phyloP scores from a whole-genome alignment of 352 stramenopile species.

The Phytopythium oedochilum region DNA sequence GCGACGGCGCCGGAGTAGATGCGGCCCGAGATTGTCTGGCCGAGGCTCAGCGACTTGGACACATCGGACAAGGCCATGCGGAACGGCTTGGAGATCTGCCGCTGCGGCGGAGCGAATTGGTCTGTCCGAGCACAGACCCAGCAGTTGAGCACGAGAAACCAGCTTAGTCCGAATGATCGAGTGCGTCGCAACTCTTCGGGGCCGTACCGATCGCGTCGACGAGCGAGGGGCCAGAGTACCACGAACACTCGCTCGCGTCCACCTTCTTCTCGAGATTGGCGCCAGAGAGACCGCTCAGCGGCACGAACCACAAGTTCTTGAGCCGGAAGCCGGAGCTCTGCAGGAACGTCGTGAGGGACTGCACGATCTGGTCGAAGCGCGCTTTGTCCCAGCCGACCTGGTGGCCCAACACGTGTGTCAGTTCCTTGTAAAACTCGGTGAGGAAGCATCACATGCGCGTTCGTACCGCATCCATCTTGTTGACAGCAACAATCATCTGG shows the following conservation, averaged over 20 bases:
- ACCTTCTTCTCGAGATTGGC: conserved; percentile 77
- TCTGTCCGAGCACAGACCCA: conserved; percentile 23
- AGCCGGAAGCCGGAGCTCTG: conserved; percentile 65
- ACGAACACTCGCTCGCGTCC: conserved; percentile 39
- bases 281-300: conserved; percentile 82
- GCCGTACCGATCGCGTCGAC: conserved; percentile 68
- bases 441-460: not conserved
- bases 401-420: not conserved
- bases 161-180: not conserved
- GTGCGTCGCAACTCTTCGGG: not conserved
- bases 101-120: conserved; percentile 63
- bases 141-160: not conserved
- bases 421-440: not conserved
- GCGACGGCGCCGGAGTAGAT: conserved; percentile 74
- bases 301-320: conserved; percentile 85
- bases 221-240: conserved; percentile 78
- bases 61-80: conserved; percentile 84
- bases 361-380: conserved; percentile 76
- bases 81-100: conserved; percentile 81
- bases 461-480: conserved; percentile 96
- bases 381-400: conserved; percentile 65
- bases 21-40: conserved; percentile 77
- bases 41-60: conserved; percentile 81
- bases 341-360: conserved; percentile 73
- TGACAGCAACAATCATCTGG: conserved; percentile 95